Conservation (phyloP, 31 red algal genomes). For the Porphyra umbilicalis region DNA sequence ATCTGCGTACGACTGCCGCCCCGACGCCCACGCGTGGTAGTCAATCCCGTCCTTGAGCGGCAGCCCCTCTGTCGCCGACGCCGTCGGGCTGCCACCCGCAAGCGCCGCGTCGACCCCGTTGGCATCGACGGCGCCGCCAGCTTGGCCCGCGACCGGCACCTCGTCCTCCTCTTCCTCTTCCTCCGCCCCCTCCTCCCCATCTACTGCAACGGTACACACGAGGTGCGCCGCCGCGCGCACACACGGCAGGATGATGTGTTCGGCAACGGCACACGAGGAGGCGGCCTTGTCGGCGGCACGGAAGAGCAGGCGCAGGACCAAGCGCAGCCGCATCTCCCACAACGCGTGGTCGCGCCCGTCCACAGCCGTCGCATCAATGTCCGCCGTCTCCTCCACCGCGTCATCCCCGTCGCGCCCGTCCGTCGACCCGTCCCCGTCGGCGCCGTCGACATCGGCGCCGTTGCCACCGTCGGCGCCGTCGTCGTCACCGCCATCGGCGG, state of each 20-base stretch:
- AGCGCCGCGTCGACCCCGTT: no score
- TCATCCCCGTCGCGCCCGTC: no score
- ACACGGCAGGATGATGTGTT: conserved; percentile 72
- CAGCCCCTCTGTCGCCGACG: neutral
- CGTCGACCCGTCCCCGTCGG: neutral
- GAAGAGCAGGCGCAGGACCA: conserved; percentile 70
- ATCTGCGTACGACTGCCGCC: neutral
- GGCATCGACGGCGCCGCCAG: no score
- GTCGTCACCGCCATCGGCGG: neutral
- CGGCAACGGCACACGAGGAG: conserved; percentile 51
- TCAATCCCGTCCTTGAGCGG: neutral
- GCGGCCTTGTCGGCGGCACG: conserved; percentile 47
- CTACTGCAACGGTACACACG: conserved; percentile 9
- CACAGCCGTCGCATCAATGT: conserved; percentile 30
- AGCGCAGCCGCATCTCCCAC: conserved; percentile 53
- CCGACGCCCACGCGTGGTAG: neutral
- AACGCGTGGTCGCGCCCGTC: neutral
- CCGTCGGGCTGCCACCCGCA: no score
- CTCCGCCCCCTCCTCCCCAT: neutral
- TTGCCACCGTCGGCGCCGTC: neutral
- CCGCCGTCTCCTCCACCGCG: no score
- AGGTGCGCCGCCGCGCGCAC: conserved; percentile 46
- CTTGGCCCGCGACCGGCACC: no score
- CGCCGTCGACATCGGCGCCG: neutral
- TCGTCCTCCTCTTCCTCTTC: neutral